Evolutionary conservation across 1,284 basidiomycete genomes (phyloP), one percentile per base, ranked within the genome.

Genomic region (Vanrija humicola): DNA sequence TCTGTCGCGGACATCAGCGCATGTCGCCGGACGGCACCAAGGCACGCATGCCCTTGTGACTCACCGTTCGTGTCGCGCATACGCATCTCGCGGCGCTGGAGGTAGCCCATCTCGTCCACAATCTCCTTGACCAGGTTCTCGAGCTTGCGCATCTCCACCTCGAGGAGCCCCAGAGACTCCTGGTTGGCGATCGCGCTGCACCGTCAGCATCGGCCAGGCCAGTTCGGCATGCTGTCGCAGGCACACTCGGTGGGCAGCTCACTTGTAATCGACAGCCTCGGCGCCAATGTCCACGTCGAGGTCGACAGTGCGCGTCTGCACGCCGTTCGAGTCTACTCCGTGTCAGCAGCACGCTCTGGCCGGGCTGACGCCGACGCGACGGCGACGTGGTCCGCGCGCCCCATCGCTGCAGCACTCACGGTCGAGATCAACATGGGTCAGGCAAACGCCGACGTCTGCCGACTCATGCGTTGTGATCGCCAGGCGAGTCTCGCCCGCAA

Each of bases 181-280:
- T 97, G 94, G 78, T 97, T 98, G 6, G 96, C 95, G 72, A 98
- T 98, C 19, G 95, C 95, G 70, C 90, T 94, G 69, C 10, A 12
- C 40, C 47, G 51, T 49, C 18, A 51, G 16, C 4, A 25, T 23
- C 23, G 40, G 42, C 55, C 54, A 34, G 34, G 34, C 34, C 6
- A 28, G 10, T 7, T 28, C 2, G 28, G 28, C 28, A 7, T 28
- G 28, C 28, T 28, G 39, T 19, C 15, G n/a, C 14, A 40, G 49
- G 28, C 8, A 21, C 21, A 38, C 15, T 45, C 28, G 34, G 9
- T 10, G 14, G 10, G 14, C n/a, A 8, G 18, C 47, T 65, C 70
- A 93, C 90, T 98, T 98, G 82, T 98, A 98, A 77, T 98, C 96
- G 42, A 98, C 87, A 0, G 96, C 96, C 68, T 98, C 95, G 18